Evolutionary conservation across 2,329 filamentous ascomycete genomes (phyloP), one percentile per base, ranked within the genome.

Genomic region (Diaporthe longicolla): DNA sequence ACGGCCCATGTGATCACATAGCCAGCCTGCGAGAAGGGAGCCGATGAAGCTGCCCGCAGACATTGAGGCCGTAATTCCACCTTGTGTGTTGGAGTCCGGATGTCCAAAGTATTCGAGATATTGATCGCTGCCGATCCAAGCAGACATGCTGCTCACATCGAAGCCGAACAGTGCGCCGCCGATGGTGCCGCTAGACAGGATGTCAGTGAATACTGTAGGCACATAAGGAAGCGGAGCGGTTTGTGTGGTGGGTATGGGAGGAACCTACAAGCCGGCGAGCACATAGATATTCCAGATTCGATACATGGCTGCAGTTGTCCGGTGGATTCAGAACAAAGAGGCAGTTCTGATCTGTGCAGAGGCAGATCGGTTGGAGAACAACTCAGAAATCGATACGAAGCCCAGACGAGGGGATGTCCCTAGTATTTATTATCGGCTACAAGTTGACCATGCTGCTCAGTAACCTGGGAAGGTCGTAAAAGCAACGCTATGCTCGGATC

Each of bases 81-180:
- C 93, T 82, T 94, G 92, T 4, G 37, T 59, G 0, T 87, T 85
- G 77, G 89, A 87, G 59, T 59, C 26, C 6, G 74, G 74, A n/a
- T 45, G 69, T 57, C 58, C 50, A 43, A 75, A 75, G 48, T 72
- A 75, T 15, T 74, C 66, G 72, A 75, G 74, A 19, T 75, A 75
- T n/a, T 73, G 72, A 2, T 74, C 48, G 48, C 72, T 93, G 40
- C 90, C 91, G 50, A 95, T 85, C 32, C 91, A 89, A 59, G 89
- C 90, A 50, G 89, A 91, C 92, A 95, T 94, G 57, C 91, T 93
- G 72, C 89, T 90, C 78, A 95, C 94, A 83, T 95, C 93, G 80
- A 95, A 95, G 78, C 93, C 94, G 79, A 95, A 95, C 35, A 95
- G 85, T 32, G 89, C 90, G 80, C 93, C 93, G 77, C 92, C 92